Evolutionary conservation across 2,329 filamentous ascomycete species (phyloP).

Genomic region (Huntiella decipiens): DNA sequence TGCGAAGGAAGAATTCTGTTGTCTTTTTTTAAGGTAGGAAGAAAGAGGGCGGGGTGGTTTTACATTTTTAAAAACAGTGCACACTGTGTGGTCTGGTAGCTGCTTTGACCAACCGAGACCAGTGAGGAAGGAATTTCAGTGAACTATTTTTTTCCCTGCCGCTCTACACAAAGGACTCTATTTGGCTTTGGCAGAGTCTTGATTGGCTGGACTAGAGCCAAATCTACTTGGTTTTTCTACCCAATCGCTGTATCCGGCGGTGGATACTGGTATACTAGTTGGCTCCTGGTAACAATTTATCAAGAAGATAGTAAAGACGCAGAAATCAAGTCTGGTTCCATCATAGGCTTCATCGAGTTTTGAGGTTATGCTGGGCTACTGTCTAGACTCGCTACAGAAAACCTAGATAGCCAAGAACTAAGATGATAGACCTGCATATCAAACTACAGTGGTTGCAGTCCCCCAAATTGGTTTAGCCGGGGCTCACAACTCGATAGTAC

Average conservation of each 20-base stretch:
- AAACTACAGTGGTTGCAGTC: conserved; percentile 1
- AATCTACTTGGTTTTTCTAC: too few species aligned
- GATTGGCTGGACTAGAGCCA: conserved; percentile 3
- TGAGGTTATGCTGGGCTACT: too few species aligned
- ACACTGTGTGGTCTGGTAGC: conserved; percentile 11
- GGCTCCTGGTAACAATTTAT: too few species aligned
- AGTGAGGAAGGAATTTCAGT: conserved; percentile 2
- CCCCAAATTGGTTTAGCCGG: too few species aligned
- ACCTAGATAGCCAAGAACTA: too few species aligned
- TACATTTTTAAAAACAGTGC: conserved; percentile 11
- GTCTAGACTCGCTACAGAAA: too few species aligned
- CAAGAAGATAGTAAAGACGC: too few species aligned
- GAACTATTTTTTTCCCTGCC: conserved; percentile 1
- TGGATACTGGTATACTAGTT: too few species aligned
- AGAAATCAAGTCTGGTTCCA: too few species aligned
- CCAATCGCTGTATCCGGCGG: conserved; percentile 1
- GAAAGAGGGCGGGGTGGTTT: conserved; percentile 12
- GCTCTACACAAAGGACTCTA: background rate
- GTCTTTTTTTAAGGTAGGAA: conserved; percentile 15
- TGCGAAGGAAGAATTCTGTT: conserved; percentile 12
- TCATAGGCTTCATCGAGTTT: too few species aligned
- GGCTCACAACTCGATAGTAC: too few species aligned
- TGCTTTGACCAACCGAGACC: conserved; percentile 2
- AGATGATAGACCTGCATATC: background rate
- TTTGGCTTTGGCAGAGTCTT: conserved; percentile 2